Percentiles rank a stretch among this genome's conserved stretches.
Conservation (phyloP, 257 asterid species). For the Solanum neorickii region DNA sequence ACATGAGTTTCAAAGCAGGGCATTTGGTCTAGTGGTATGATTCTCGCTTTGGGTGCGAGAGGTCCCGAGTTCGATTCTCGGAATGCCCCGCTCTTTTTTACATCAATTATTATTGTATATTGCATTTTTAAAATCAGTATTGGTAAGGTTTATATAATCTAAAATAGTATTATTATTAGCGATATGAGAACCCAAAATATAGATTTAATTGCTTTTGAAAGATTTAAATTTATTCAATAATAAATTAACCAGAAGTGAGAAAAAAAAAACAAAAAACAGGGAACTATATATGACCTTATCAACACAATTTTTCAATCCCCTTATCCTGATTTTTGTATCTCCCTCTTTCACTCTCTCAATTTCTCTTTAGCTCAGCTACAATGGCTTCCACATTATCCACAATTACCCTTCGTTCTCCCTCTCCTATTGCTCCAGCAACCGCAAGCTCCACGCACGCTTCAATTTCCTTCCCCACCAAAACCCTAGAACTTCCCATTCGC, state of each 20-base stretch:
- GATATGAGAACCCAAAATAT: not conserved
- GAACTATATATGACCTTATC: not conserved
- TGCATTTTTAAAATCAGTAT: not conserved
- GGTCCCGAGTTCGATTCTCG: constrained; percentile 77
- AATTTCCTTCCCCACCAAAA: constrained; percentile 20
- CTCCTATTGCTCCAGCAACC: constrained; percentile 16
- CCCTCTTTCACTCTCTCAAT: not conserved
- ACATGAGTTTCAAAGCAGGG: constrained; percentile 5
- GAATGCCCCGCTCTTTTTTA: constrained; percentile 47
- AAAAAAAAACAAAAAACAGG: not conserved
- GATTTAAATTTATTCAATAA: not conserved
- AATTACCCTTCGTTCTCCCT: constrained; percentile 27
- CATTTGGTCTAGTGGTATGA: constrained; percentile 92
- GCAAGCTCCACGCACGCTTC: constrained; percentile 8
- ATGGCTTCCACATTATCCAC: constrained; percentile 67
- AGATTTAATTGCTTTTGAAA: not conserved
- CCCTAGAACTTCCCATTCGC: constrained; percentile 26
- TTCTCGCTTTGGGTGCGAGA: constrained; percentile 81
- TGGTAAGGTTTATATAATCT: not conserved
- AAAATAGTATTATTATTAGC: not conserved
- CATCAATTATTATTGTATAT: not conserved
- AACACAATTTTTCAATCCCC: not conserved
- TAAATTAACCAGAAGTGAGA: not conserved
- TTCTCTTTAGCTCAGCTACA: not conserved
- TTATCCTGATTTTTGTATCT: not conserved